These are phyloP conservation scores for Sporothrix variecibatus DNA, from an alignment of 2,329 filamentous ascomycete genomes.

Conservation along the genomic window DNA sequence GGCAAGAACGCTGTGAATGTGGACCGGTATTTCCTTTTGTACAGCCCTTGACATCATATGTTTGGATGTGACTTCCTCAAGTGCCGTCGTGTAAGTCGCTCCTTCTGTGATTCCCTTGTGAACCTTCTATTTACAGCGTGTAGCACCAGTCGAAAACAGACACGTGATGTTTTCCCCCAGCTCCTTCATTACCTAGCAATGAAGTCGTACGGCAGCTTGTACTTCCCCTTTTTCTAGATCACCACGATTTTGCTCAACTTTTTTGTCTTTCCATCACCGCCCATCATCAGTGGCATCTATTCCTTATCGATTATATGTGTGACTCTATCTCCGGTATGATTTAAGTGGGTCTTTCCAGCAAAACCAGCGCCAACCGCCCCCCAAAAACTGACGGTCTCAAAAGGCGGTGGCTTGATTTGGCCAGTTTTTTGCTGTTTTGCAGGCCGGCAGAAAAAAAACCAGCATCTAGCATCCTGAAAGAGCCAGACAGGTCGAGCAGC, in stretches of 20 bases:
- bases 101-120: neutral
- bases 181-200: neutral
- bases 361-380: neutral
- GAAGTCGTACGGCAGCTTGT: neutral
- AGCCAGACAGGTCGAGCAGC: neutral
- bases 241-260: neutral
- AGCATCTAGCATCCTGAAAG: neutral
- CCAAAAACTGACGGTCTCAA: neutral
- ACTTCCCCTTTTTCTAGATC: neutral
- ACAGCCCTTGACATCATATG: neutral
- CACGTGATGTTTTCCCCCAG: neutral
- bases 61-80: neutral
- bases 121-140: neutral
- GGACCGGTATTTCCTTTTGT: neutral
- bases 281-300: neutral
- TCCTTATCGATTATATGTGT: neutral
- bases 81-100: constrained; percentile 5
- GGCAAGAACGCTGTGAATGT: neutral
- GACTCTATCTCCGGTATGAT: neutral
- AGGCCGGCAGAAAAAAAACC: constrained; percentile 18
- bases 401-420: constrained; percentile 26
- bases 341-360: constrained; percentile 10
- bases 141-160: neutral
- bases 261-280: neutral
- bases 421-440: constrained; percentile 9